These are phyloP conservation scores for Boletellus emodensis DNA, from an alignment of 768 basidiomycete genomes.

Conservation along the genomic window DNA sequence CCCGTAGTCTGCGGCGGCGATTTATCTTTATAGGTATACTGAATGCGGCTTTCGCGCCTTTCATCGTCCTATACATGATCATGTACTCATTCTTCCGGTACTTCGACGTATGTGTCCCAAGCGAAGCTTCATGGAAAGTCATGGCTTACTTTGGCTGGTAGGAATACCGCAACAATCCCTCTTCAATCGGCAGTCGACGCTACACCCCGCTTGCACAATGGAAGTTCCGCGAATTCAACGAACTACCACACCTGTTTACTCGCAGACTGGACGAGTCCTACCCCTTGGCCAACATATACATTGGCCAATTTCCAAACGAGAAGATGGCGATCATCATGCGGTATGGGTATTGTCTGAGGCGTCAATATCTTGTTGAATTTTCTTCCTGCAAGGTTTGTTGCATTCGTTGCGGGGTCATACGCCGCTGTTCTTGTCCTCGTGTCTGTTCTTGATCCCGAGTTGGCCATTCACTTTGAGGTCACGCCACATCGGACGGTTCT, in stretches of 20 bases:
- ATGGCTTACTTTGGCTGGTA: constrained; percentile 29
- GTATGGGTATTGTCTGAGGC: constrained; percentile 40
- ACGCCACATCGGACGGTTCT: constrained; percentile 88
- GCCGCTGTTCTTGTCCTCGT: constrained; percentile 92
- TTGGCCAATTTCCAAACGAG: constrained; percentile 97
- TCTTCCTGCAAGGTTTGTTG: constrained; percentile 68
- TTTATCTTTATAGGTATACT: constrained; percentile 97
- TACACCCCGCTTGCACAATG: constrained; percentile 96
- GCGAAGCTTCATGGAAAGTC: neutral
- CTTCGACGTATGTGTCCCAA: constrained; percentile 71
- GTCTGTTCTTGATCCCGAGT: constrained; percentile 89
- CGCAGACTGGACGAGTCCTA: constrained; percentile 85
- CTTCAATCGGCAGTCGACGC: constrained; percentile 84
- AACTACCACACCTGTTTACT: constrained; percentile 89
- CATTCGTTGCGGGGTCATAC: constrained; percentile 95
- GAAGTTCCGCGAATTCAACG: constrained; percentile 99
- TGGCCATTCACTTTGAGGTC: constrained; percentile 92
- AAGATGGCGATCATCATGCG: constrained; percentile 86
- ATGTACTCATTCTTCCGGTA: constrained; percentile 99
- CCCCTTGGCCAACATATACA: constrained; percentile 88
- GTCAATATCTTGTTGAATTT: neutral
- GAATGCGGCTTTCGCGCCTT: constrained; percentile 93
- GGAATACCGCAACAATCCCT: constrained; percentile 99
- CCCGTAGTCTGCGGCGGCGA: constrained; percentile 65
- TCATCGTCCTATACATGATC: constrained; percentile 92